Base-by-base conservation (phyloP, 1,284 basidiomycete genomes). In the Spongispora temasekensis region DNA sequence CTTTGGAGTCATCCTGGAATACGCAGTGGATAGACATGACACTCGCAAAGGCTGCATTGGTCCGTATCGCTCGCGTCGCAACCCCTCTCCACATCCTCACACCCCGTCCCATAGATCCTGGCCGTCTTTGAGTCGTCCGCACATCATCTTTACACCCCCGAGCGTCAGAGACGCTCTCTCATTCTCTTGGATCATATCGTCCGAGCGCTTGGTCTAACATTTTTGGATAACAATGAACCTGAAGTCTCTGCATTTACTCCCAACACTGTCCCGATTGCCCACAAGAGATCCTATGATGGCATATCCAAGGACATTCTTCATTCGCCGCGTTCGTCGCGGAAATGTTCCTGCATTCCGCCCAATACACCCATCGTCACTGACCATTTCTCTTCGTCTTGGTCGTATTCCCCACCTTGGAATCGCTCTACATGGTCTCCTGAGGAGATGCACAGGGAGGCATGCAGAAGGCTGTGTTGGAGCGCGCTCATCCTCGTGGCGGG, bases 41-140 rank as follows among this genome's bases (percentile, higher is more conserved):
- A 19, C 78, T 90, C 8, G 90, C 88, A 2, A 87, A 89, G 68
- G 90, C 90, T 15, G 89, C 89, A n/a, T 76, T 90, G 65, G 90
- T 91, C 65, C 67, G 85, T 77, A 12, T 48, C 48, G 54, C 8
- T 48, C 21, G 8, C 32, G 15, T 34, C 31, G n/a, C 37, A 25
- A 8, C 32, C 30, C 25, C 30, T 40, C 28, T 17, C n/a, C n/a
- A n/a, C n/a, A n/a, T 60, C 46, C 52, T 63, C 56, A 66, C 54
- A 34, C 54, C 2, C 7, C 28, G 5, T n/a, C 53, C 53, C 40
- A 34, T 53, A 92, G 90, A 82, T 91, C 52, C 78, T 92, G 12
- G 86, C 88, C 3, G 75, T 91, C 3, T 93, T 89, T 69, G 90
- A 93, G 71, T 81, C 83, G 0, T 91, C 88, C 2, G 83, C 85